Base-by-base conservation (phyloP, 164 flowering plant genomes). In the Magnolia officinalis region DNA sequence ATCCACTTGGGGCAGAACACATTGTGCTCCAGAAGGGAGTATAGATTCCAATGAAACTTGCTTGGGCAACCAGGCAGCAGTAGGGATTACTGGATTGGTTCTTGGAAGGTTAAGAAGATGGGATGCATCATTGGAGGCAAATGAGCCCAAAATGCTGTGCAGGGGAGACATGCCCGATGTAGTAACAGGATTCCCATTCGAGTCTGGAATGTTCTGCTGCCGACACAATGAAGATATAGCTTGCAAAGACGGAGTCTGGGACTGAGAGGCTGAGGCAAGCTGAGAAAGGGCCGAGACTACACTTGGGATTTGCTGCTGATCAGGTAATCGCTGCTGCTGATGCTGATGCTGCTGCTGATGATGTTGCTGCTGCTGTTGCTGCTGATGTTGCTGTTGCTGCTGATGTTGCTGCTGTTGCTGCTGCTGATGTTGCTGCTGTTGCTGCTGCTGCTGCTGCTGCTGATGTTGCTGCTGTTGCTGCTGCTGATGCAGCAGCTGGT, bases 71-170 rank as follows among this genome's bases (percentile, higher is more conserved):
- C 95, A 91, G 13, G 82, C 75, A 76, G 86, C 52, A 61, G 93
- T 83, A 67, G 88, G 64, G 49, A 82, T 74, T 24, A 83, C 10
- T 6, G 87, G 63, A 58, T 73, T 87, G 72, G 84, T 76, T 77
- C 92, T 81, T 63, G 90, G 88, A 72, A 88, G 68, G 75, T 81
- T 86, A 70, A 89, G 87, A 50, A 87, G 82, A 68, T 88, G 85
- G 72, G 95, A 83, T 14, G 92, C 74, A 52, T 88, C 92, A 55
- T 91, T 96, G 76, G 81, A 89, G 16, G 93, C 73, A 73, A 83
- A 91, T 71, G 97, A 88, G 51, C 93, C 88, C 84, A 93, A 72
- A 23, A 92, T 81, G 76, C 90, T 86, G 31, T 89, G 93, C 24
- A 93, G 65, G n/a, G 98, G 94, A 77, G 97, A 89, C 70, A 86